Percentiles rank a stretch among this genome's conserved stretches.
Evolutionary conservation across 225 moss, liverwort and hornwort genomes (phyloP).

Genomic region (Antitrichia curtipendula): DNA sequence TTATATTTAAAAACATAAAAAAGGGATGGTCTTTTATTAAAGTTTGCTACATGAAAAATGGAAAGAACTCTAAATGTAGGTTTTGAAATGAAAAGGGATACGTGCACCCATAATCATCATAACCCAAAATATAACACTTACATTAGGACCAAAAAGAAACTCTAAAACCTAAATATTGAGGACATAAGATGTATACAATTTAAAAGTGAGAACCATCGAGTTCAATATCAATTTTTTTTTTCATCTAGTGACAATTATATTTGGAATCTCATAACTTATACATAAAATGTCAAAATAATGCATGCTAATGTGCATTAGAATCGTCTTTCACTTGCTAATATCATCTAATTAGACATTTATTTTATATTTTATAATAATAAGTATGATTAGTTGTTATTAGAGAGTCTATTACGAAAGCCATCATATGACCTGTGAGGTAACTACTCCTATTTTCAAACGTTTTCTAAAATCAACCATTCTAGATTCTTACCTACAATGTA

Average conservation of each 20-base stretch:
- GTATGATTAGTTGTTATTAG: not conserved
- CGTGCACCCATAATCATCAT: not conserved
- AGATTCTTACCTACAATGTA: no score
- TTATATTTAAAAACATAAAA: not conserved
- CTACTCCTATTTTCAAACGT: no score
- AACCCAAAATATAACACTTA: no score
- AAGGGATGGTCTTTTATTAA: not conserved
- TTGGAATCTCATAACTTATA: not conserved
- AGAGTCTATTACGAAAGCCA: no score
- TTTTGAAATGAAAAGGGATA: not conserved
- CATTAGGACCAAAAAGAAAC: not conserved
- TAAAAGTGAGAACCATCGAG: fast-evolving
- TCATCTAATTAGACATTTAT: not conserved
- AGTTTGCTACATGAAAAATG: not conserved
- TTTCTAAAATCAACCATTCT: no score
- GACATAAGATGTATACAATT: not conserved
- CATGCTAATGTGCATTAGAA: not conserved
- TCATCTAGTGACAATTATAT: fast-evolving
- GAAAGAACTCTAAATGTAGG: not conserved
- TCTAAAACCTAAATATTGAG: not conserved
- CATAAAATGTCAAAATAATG: not conserved
- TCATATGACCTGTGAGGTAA: no score
- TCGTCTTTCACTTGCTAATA: not conserved
- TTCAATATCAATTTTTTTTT: not conserved
- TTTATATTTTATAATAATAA: no score